phyloP scores from a whole-genome alignment of 2,329 filamentous ascomycete species.

The Monilinia fructigena region DNA sequence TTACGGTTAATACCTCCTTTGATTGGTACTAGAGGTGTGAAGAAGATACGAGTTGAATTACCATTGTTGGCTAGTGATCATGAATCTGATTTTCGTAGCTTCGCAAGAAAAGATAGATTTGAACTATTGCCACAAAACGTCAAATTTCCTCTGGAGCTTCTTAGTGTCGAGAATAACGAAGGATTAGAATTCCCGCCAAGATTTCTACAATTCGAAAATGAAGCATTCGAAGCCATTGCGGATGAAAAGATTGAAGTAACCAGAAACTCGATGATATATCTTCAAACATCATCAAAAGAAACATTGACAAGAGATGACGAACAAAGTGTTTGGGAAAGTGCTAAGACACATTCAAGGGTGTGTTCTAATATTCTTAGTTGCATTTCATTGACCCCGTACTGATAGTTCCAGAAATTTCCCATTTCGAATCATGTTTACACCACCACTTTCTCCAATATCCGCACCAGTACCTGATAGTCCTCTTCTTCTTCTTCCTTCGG shows the following conservation, averaged over 20 bases:
- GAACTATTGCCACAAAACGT: slow-evolving; percentile 35
- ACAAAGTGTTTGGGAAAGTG: slow-evolving; percentile 29
- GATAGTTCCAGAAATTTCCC: slow-evolving; percentile 27
- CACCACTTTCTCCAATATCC: slow-evolving; percentile 36
- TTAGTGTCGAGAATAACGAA: slow-evolving; percentile 35
- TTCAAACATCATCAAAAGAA: slow-evolving; percentile 29
- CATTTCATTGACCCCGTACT: neutral
- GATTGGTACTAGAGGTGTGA: slow-evolving; percentile 21
- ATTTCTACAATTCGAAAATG: slow-evolving; percentile 27
- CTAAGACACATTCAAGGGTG: slow-evolving; percentile 34
- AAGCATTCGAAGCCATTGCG: slow-evolving; percentile 23
- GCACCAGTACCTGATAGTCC: slow-evolving; percentile 7
- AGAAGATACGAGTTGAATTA: slow-evolving; percentile 32
- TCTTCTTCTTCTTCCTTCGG: neutral
- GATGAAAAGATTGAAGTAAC: slow-evolving; percentile 36
- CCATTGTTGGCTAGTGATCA: slow-evolving; percentile 37
- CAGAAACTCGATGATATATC: slow-evolving; percentile 33
- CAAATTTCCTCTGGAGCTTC: slow-evolving; percentile 36
- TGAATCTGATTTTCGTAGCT: slow-evolving; percentile 34
- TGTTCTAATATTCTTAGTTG: neutral
- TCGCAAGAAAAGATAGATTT: slow-evolving; percentile 34
- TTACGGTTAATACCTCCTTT: slow-evolving; percentile 23
- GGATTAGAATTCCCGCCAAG: slow-evolving; percentile 31
- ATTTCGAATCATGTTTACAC: slow-evolving; percentile 37
- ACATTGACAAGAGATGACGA: slow-evolving; percentile 32